Conservation (phyloP, 495 filamentous ascomycete genomes). For the Trichoderma virens region DNA sequence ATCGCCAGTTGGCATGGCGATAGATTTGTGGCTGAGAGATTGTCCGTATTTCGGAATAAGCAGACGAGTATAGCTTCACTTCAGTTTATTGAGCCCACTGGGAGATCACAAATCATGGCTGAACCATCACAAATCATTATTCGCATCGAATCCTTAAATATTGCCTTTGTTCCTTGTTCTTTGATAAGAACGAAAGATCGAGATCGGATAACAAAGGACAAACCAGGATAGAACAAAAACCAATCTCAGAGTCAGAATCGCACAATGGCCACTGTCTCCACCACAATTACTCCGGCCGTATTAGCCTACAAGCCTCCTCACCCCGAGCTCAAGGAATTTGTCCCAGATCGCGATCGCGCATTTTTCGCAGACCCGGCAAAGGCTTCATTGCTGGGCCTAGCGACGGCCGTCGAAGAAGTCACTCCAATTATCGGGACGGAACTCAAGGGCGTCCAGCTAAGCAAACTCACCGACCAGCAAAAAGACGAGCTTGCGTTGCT, state of each 20-base stretch:
- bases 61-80: background rate
- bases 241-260: background rate
- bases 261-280: conserved; percentile 8
- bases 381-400: conserved; percentile 12
- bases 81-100: too few relatives aligned
- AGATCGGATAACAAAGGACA: too few relatives aligned
- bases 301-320: conserved; percentile 28
- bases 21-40: background rate
- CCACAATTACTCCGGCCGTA: conserved; percentile 21
- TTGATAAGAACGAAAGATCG: too few relatives aligned
- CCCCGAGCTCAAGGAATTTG: conserved; percentile 23
- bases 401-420: conserved; percentile 44
- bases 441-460: conserved; percentile 56
- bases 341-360: conserved; percentile 31
- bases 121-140: background rate
- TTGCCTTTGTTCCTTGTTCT: too few relatives aligned
- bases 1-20: background rate
- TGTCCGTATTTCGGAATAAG: background rate
- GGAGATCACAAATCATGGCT: background rate
- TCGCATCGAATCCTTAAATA: too few relatives aligned
- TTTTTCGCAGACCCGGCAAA: conserved; percentile 21
- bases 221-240: background rate
- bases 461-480: conserved; percentile 53
- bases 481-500: conserved; percentile 65
- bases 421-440: conserved; percentile 64